These are phyloP conservation scores for Danielia oregonensis DNA, from an alignment of 805 yeast genomes.

Conservation along the genomic window DNA sequence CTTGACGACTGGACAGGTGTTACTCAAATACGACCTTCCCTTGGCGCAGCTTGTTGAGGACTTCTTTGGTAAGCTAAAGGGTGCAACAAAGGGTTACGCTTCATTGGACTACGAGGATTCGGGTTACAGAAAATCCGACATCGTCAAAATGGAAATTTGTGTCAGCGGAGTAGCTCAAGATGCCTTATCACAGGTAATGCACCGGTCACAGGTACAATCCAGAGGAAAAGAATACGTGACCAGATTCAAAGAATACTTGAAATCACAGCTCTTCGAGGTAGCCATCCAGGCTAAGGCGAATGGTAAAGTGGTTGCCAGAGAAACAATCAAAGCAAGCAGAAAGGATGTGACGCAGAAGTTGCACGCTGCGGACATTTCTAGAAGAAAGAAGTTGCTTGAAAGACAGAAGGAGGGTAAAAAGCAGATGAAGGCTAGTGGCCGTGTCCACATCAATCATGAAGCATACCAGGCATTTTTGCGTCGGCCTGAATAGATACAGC, in stretches of 20 bases:
- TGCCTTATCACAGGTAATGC: conserved; percentile 90
- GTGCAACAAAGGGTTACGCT: conserved; percentile 88
- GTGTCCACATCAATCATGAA: conserved; percentile 72
- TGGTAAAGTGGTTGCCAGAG: conserved; percentile 79
- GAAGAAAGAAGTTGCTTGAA: conserved; percentile 82
- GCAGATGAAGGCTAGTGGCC: conserved; percentile 74
- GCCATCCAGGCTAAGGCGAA: conserved; percentile 87
- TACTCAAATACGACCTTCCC: conserved; percentile 77
- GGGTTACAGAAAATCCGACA: conserved; percentile 76
- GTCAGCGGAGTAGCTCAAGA: conserved; percentile 89
- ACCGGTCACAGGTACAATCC: conserved; percentile 66
- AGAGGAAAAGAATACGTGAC: conserved; percentile 81
- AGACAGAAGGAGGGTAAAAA: conserved; percentile 95
- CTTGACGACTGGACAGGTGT: conserved; percentile 73
- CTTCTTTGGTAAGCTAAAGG: conserved; percentile 89
- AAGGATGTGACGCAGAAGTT: conserved; percentile 92
- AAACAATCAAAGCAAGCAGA: conserved; percentile 87
- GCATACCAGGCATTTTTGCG: conserved; percentile 85
- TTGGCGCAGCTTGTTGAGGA: conserved; percentile 90
- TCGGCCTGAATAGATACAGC: conserved; percentile 23
- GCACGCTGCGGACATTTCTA: conserved; percentile 89
- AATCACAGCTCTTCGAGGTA: conserved; percentile 86
- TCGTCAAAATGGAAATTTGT: conserved; percentile 81
- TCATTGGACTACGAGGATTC: conserved; percentile 92
- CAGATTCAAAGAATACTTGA: conserved; percentile 72